Evolutionary conservation across 2,329 filamentous ascomycete species (phyloP).

Genomic region (Penicillium sp.): DNA sequence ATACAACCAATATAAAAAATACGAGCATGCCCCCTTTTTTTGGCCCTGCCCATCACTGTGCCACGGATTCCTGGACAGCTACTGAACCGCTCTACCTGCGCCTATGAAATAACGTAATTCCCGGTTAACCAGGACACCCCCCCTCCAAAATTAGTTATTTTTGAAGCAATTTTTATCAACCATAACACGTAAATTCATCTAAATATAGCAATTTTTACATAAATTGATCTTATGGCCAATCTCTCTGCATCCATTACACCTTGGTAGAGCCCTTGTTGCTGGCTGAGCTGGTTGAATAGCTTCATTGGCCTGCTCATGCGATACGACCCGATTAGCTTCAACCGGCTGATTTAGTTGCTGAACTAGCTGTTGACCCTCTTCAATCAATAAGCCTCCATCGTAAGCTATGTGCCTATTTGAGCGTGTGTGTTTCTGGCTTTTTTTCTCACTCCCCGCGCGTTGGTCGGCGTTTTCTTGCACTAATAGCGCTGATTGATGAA

Average conservation of each 20-base stretch:
- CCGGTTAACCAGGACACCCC: no score
- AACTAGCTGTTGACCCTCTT: slow-evolving; percentile 2
- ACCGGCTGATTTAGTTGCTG: not conserved
- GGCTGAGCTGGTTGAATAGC: not conserved
- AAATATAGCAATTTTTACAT: not conserved
- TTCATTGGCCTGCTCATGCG: not conserved
- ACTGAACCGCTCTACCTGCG: no score
- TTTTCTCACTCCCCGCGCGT: slow-evolving; percentile 1
- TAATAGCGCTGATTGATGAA: not conserved
- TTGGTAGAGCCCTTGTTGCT: not conserved
- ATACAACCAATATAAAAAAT: no score
- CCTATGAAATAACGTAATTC: no score
- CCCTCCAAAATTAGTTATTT: no score
- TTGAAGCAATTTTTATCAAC: no score
- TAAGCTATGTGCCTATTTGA: slow-evolving; percentile 1
- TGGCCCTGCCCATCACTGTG: no score
- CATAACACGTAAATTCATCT: no score
- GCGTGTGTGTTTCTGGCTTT: not conserved
- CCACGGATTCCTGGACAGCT: no score
- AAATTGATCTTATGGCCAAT: not conserved
- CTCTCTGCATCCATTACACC: not conserved
- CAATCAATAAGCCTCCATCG: not conserved
- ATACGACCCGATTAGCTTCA: not conserved
- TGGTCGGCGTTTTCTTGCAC: not conserved
- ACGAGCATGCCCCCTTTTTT: no score